These are phyloP conservation scores for Fusarium secorum DNA, from an alignment of 2,329 filamentous ascomycete genomes.

Conservation along the genomic window DNA sequence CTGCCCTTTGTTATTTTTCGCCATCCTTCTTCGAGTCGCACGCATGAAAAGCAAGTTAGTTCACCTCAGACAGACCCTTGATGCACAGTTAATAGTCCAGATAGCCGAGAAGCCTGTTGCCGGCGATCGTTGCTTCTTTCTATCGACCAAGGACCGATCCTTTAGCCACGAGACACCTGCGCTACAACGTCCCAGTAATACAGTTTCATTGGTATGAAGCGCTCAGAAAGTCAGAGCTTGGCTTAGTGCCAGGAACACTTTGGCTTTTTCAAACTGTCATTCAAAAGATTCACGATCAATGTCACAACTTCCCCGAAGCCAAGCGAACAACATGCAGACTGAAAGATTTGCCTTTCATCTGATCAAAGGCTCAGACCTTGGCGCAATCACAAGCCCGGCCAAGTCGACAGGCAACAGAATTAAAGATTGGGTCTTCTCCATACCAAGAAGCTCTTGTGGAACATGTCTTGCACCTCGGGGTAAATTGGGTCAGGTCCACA, in stretches of 20 bases:
- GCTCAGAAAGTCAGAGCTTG: rapidly evolving
- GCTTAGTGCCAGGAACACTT: rapidly evolving
- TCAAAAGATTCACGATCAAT: neutral
- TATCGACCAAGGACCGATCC: too few relatives aligned
- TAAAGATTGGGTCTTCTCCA: slow-evolving; percentile 21
- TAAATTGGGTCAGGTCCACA: slow-evolving; percentile 12
- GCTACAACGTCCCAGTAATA: neutral
- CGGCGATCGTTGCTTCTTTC: neutral
- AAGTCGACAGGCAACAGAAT: slow-evolving; percentile 30
- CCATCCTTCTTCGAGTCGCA: rapidly evolving
- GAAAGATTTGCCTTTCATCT: neutral
- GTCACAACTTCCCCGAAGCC: neutral
- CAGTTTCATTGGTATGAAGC: rapidly evolving
- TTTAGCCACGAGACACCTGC: neutral
- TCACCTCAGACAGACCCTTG: rapidly evolving
- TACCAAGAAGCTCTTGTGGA: slow-evolving; percentile 1
- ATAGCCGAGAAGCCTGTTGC: neutral
- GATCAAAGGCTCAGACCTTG: neutral
- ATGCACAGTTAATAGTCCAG: neutral
- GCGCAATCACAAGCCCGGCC: neutral
- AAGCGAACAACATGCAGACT: neutral
- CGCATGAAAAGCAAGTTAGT: rapidly evolving
- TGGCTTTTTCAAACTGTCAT: rapidly evolving
- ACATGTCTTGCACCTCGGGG: neutral
- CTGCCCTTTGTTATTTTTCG: neutral